A percentile compares a stretch with the other conserved stretches of the same genome.
Evolutionary conservation across 768 basidiomycete genomes (phyloP).

Genomic region (Neoboletus brunneissimus): DNA sequence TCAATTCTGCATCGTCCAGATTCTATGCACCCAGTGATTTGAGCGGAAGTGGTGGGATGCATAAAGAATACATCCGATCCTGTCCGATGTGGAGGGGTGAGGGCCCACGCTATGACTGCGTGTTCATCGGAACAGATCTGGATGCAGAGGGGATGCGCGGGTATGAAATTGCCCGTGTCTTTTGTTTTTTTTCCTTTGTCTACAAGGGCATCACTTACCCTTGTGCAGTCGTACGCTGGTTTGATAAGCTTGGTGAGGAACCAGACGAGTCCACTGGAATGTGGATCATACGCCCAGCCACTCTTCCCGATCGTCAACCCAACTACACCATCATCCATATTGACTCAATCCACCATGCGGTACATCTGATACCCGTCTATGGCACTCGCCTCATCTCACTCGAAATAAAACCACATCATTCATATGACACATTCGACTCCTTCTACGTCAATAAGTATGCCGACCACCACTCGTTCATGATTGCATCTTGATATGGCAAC

Average conservation of each 20-base stretch:
- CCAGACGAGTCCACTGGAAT: constrained; percentile 28
- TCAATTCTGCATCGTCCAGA: constrained; percentile 20
- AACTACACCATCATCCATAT: constrained; percentile 26
- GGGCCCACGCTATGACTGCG: constrained; percentile 16
- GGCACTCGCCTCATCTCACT: constrained; percentile 6
- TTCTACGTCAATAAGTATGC: constrained; percentile 18
- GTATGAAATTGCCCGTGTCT: constrained; percentile 14
- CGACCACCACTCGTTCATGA: no score
- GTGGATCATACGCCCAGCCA: constrained; percentile 26
- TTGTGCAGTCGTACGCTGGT: constrained; percentile 27
- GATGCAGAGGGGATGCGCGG: constrained; percentile 12
- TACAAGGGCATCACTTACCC: constrained; percentile 4
- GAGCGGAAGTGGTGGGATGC: constrained; percentile 28
- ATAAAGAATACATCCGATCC: constrained; percentile 21
- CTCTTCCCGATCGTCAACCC: background rate
- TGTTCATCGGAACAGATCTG: constrained; percentile 18
- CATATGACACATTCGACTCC: constrained; percentile 2
- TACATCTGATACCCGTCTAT: constrained; percentile 30
- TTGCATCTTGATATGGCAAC: no score
- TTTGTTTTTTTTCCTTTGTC: constrained; percentile 27
- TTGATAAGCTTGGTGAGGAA: constrained; percentile 11
- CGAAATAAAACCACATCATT: constrained; percentile 2
- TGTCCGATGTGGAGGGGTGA: constrained; percentile 20
- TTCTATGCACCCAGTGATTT: constrained; percentile 32
- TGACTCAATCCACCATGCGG: constrained; percentile 29